A percentile compares a stretch with the other conserved stretches of the same genome.
These are phyloP conservation scores for Aspergillus panamensis DNA, from an alignment of 495 filamentous ascomycete species.

Conservation along the genomic window DNA sequence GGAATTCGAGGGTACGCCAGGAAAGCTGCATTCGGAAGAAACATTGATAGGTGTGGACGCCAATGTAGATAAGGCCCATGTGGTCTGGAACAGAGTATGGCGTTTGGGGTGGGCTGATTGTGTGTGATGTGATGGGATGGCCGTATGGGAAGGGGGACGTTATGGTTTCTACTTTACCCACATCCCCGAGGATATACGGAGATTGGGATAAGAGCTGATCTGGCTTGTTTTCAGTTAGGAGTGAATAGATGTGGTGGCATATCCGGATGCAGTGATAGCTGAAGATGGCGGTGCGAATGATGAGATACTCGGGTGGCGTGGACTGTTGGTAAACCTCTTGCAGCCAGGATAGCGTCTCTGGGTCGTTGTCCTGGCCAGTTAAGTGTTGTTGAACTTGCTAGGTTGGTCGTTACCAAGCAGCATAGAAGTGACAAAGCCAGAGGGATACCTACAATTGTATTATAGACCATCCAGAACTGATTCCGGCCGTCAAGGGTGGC, in stretches of 20 bases:
- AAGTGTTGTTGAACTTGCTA: not conserved
- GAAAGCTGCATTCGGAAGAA: not conserved
- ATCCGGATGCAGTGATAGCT: not conserved
- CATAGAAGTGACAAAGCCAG: not conserved
- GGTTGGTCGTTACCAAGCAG: not conserved
- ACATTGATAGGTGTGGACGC: not conserved
- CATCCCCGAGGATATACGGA: not conserved
- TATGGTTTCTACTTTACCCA: not conserved
- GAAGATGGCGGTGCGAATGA: not conserved
- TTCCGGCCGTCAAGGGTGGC: not conserved
- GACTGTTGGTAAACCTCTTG: not conserved
- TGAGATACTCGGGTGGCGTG: not conserved
- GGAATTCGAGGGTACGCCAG: not conserved
- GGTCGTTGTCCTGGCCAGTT: not conserved
- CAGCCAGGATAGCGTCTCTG: not conserved
- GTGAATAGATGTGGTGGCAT: not conserved
- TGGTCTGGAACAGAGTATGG: not conserved
- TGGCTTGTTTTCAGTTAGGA: not conserved
- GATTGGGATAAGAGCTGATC: not conserved
- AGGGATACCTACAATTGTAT: not conserved
- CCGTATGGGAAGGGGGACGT: not conserved
- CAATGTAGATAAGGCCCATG: not conserved
- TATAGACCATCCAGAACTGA: conserved; percentile 1
- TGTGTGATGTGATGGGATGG: not conserved
- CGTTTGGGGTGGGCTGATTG: not conserved